Conservation (phyloP, 163 green algal genomes). For the Dunaliella salina region DNA sequence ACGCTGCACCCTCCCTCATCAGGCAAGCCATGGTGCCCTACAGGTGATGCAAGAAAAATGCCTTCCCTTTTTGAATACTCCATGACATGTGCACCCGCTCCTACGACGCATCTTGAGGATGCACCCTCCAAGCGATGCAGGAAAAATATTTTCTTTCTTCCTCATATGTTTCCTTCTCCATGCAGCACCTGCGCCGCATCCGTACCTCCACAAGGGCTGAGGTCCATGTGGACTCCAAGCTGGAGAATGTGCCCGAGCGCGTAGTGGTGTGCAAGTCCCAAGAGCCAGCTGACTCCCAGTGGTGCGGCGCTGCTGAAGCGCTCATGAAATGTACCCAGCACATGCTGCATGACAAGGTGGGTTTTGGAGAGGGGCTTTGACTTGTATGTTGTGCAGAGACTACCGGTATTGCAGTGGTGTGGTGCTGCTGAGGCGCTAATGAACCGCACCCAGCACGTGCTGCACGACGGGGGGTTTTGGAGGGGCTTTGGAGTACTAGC, state of each 20-base stretch:
- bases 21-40: too few species aligned
- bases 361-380: not conserved
- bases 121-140: too few species aligned
- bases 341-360: slow-evolving; percentile 7
- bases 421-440: slow-evolving; percentile 11
- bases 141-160: too few species aligned
- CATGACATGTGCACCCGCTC: too few species aligned
- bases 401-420: too few species aligned
- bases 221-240: slow-evolving; percentile 14
- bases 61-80: too few species aligned
- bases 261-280: not conserved
- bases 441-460: not conserved
- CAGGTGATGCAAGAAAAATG: too few species aligned
- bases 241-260: not conserved
- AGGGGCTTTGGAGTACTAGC: too few species aligned
- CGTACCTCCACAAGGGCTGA: not conserved
- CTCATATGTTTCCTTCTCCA: too few species aligned
- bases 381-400: too few species aligned
- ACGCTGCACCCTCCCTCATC: too few species aligned
- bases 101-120: too few species aligned
- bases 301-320: slow-evolving; percentile 9
- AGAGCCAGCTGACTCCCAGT: slow-evolving; percentile 2
- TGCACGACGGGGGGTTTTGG: slow-evolving; percentile 1
- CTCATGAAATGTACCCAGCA: not conserved
- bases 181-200: slow-evolving; percentile 17